Base-by-base conservation (phyloP, 2,329 filamentous ascomycete genomes). In the Arachnomyces sp. region DNA sequence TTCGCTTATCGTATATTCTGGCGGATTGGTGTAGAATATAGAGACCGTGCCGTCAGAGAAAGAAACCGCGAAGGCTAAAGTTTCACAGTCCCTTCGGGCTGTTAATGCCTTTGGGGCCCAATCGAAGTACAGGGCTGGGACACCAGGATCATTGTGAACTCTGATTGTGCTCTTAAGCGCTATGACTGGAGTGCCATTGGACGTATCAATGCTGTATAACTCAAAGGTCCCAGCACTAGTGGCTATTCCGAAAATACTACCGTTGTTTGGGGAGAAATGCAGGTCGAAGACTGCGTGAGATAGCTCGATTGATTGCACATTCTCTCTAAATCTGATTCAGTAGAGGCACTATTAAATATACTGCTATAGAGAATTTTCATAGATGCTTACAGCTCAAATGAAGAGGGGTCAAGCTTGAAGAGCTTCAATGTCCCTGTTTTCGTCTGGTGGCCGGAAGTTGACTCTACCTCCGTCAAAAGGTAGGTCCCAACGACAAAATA, bases 401-500 rank as follows among this genome's bases (percentile, higher is more conserved):
- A 54, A 18, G 43, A 40, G 1, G 52, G 49, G 40, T 68, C 54
- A 2, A 86, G 51, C 28, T 62, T 68, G 53, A 83, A 84, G 2
- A 90, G 66, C 13, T 87, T 60, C 25, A 94, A 63, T 57, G 81
- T 88, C 2, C 87, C 86, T 45, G 80, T 83, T 31, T 86, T 79
- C 36, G 65, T 74, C 55, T 88, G 82, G 1, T 68, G 52, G 39
- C 58, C 45, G 16, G 18, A 29, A 9, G 47, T 38, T 14, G 44
- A 51, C 12, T 54, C 53, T 8, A 46, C 50, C 42, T 65, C 56
- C 16, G 56, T 57, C 28, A 94, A 72, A 46, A 82, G 77, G 61
- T 95, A 95, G 1, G 89, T 94, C 30, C 89, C 90, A 35, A 94
- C 74, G 0, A 93, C 70, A 49, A 94, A 81, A 54, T 81, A 77